Evolutionary conservation across 495 filamentous ascomycete genomes (phyloP).

Genomic region (Letharia lupina): DNA sequence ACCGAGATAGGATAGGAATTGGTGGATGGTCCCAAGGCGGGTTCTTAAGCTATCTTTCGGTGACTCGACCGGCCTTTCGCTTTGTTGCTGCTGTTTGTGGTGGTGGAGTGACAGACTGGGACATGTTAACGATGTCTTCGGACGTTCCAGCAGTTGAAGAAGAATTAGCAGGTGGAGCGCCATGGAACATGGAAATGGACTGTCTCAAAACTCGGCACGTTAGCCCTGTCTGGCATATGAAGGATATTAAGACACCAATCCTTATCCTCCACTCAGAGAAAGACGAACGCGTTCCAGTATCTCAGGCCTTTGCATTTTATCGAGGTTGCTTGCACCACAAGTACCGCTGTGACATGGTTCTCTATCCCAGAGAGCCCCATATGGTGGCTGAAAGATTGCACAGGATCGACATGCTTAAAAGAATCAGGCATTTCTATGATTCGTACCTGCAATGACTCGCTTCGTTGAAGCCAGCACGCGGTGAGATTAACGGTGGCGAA

Average conservation of each 20-base stretch:
- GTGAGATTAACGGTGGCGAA: too few species aligned
- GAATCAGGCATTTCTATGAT: constrained; percentile 12
- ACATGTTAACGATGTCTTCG: constrained; percentile 25
- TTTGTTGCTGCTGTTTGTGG: constrained; percentile 26
- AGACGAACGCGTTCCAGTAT: constrained; percentile 22
- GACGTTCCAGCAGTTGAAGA: constrained; percentile 21
- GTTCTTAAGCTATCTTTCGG: constrained; percentile 26
- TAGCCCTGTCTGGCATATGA: constrained; percentile 25
- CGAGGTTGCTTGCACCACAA: constrained; percentile 10
- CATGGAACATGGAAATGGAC: constrained; percentile 23
- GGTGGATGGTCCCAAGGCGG: constrained; percentile 32
- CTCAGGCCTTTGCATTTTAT: constrained; percentile 20
- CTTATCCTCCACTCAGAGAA: constrained; percentile 27
- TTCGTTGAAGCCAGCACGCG: too few species aligned
- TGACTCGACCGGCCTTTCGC: constrained; percentile 21
- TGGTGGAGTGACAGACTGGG: constrained; percentile 25
- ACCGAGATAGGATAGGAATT: constrained; percentile 27
- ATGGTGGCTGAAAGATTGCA: constrained; percentile 10
- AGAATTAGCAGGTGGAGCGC: constrained; percentile 22
- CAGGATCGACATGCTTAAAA: constrained; percentile 17
- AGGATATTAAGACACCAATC: constrained; percentile 18
- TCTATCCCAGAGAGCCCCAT: constrained; percentile 13
- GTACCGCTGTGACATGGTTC: constrained; percentile 14
- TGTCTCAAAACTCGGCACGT: constrained; percentile 20
- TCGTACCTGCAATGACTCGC: not conserved